Base-by-base conservation (phyloP, 2,329 filamentous ascomycete genomes). In the Herpotrichia juniperi region DNA sequence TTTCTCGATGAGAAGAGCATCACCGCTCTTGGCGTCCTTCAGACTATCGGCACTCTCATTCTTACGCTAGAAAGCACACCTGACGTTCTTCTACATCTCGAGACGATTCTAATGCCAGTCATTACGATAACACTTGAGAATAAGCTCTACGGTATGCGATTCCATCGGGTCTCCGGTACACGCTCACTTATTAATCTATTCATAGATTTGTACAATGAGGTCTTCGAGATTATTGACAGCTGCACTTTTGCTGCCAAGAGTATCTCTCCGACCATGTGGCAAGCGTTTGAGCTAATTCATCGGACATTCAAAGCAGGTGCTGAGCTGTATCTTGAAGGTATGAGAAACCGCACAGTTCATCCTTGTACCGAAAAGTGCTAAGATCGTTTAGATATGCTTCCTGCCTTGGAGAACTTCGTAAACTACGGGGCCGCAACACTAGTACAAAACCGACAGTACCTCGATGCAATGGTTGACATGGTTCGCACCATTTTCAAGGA, bases 201-300 rank as follows among this genome's bases (percentile, higher is more conserved):
- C 35, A 28, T 35, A 89, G 89, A 99, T 74, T 79, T 99, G 19
- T 99, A 97, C 76, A 99, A 97, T 72, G 94, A 99, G 73, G 87
- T 97, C 4, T 99, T 99, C 63, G 94, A 99, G 77, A 99, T 99
- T 65, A 96, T 99, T 64, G 94, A 99, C 74, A 97, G 92, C 81
- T 99, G 94, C 81, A 99, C 94, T 7, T 99, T 97, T 73, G 91
- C 94, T 10, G 93, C 94, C 56, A 99, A 97, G 81, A 85, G 86
- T 52, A 97, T 99, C 62, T 97, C 94, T 1, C 86, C 89, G 9
- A 96, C 91, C 35, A 99, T 99, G 94, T 99, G 94, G 94, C 88
- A 93, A 75, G 93, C 94, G 2, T 99, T 99, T 72, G 93, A 96
- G 77, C 83, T 97, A 39, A 96, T 99, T 58, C 93, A 97, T 77